phyloP scores from a whole-genome alignment of 805 yeast species.

The Scheffersomyces amazonensis region DNA sequence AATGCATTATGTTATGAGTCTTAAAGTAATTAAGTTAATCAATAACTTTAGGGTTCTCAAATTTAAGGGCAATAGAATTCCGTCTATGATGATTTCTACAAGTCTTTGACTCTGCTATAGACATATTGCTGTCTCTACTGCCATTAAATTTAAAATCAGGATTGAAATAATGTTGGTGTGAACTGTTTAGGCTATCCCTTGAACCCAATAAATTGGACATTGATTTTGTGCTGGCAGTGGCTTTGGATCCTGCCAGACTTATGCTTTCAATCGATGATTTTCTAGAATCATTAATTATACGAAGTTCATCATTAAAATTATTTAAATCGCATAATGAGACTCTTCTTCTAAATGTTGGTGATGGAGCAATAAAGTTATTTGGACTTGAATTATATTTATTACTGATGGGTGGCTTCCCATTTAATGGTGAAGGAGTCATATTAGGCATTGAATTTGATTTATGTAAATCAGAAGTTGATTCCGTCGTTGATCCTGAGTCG shows the following conservation, averaged over 20 bases:
- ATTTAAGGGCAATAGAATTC: slow-evolving; percentile 46
- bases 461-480: too few relatives aligned
- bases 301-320: slow-evolving; percentile 7
- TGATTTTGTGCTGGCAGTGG: not conserved
- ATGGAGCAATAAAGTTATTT: not conserved
- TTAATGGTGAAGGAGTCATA: too few relatives aligned
- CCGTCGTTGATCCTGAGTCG: too few relatives aligned
- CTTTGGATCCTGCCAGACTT: too few relatives aligned
- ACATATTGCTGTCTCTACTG: not conserved
- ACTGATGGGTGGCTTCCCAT: too few relatives aligned
- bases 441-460: too few relatives aligned
- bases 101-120: not conserved
- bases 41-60: slow-evolving; percentile 29
- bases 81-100: slow-evolving; percentile 38
- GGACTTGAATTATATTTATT: too few relatives aligned
- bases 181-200: not conserved
- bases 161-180: not conserved
- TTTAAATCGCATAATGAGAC: slow-evolving; percentile 15
- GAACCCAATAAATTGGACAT: not conserved
- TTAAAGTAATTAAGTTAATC: too few relatives aligned
- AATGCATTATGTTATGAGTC: too few relatives aligned
- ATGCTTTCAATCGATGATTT: not conserved
- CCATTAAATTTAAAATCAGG: not conserved
- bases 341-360: slow-evolving; percentile 3
- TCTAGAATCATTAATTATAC: not conserved